Conservation (phyloP, 2,329 filamentous ascomycete genomes). For the Stromatinia cepivora region DNA sequence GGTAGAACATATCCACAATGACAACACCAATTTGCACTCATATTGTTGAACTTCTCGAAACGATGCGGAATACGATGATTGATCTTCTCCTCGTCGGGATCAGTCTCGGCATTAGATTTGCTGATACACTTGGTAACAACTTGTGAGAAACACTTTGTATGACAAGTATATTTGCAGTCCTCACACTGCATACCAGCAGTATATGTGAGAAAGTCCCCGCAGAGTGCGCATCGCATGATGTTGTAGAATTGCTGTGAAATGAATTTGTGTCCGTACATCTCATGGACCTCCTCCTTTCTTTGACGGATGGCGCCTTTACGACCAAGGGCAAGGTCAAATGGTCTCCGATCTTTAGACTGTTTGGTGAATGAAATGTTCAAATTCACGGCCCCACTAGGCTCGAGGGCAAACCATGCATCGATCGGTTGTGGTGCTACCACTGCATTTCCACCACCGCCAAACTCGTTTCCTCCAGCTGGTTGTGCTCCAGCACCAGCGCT, state of each 20-base stretch:
- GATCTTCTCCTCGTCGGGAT: slow-evolving; percentile 99
- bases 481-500: slow-evolving; percentile 40
- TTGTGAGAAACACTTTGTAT: slow-evolving; percentile 94
- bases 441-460: slow-evolving; percentile 41
- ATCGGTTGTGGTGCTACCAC: slow-evolving; percentile 57
- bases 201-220: slow-evolving; percentile 97
- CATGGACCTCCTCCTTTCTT: slow-evolving; percentile 95
- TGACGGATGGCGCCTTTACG: slow-evolving; percentile 96
- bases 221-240: slow-evolving; percentile 98
- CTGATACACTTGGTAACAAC: slow-evolving; percentile 99
- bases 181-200: slow-evolving; percentile 98
- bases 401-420: slow-evolving; percentile 95
- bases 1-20: slow-evolving; percentile 96
- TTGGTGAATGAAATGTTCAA: slow-evolving; percentile 91
- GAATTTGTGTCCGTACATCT: slow-evolving; percentile 99
- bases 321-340: slow-evolving; percentile 85
- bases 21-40: slow-evolving; percentile 99
- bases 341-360: slow-evolving; percentile 78
- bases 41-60: slow-evolving; percentile 94
- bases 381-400: slow-evolving; percentile 90
- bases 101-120: slow-evolving; percentile 97
- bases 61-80: slow-evolving; percentile 98
- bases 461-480: slow-evolving; percentile 29
- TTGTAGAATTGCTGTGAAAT: slow-evolving; percentile 99
- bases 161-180: slow-evolving; percentile 99